These are phyloP conservation scores for Euphorbia corollata DNA, from an alignment of 441 rosid species.

Conservation along the genomic window DNA sequence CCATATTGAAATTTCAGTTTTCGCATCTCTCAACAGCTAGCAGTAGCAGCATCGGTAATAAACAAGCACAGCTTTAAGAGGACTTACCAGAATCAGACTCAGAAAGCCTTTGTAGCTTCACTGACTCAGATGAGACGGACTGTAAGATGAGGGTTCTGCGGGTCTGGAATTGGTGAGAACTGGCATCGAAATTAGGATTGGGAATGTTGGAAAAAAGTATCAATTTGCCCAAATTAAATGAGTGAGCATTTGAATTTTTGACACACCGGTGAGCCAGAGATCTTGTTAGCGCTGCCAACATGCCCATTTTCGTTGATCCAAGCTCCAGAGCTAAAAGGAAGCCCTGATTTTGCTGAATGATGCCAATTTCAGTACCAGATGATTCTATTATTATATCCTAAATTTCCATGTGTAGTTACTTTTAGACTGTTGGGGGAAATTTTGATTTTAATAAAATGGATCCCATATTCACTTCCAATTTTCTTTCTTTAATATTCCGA, in stretches of 20 bases:
- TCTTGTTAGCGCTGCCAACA: conserved; percentile 26
- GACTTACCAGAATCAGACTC: conserved; percentile 63
- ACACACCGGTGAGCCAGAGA: conserved; percentile 25
- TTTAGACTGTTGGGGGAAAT: too few relatives aligned
- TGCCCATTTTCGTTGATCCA: conserved; percentile 21
- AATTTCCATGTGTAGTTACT: too few relatives aligned
- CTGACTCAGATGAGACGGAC: conserved; percentile 50
- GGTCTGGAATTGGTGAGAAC: conserved; percentile 30
- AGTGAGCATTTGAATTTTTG: conserved; percentile 16
- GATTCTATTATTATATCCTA: too few relatives aligned
- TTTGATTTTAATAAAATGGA: too few relatives aligned
- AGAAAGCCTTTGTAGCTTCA: conserved; percentile 50
- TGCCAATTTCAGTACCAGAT: too few relatives aligned
- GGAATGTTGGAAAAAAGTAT: conserved; percentile 12
- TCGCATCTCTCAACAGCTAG: background rate
- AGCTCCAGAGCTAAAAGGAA: background rate
- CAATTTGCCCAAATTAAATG: conserved; percentile 10
- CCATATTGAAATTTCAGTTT: background rate
- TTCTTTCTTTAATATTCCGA: too few relatives aligned
- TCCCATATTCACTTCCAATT: too few relatives aligned
- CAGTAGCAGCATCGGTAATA: conserved; percentile 2
- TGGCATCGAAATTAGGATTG: background rate
- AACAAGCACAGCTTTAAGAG: background rate
- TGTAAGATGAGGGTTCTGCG: conserved; percentile 61
- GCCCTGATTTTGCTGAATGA: background rate